Percentiles rank a stretch among this genome's conserved stretches.
Evolutionary conservation across 345 rosid genomes (phyloP).

Genomic region (Streptanthus diversifolius): DNA sequence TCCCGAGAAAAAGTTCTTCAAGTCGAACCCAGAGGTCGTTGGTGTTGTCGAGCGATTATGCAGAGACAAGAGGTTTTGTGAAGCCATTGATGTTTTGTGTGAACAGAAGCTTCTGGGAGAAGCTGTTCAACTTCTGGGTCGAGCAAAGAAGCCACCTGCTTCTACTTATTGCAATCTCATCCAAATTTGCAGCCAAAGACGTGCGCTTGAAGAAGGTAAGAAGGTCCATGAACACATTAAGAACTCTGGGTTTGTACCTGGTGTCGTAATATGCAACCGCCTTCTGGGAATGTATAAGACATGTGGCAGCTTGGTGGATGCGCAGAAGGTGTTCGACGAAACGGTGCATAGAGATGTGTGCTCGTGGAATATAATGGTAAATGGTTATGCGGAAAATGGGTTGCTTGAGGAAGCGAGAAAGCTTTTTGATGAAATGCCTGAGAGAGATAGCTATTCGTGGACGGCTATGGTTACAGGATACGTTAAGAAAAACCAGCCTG

Average conservation of each 20-base stretch:
- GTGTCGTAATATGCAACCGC: conserved; percentile 59
- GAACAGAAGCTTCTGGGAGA: conserved; percentile 47
- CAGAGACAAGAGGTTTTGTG: conserved; percentile 43
- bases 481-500: conserved; percentile 49
- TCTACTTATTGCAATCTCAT: conserved; percentile 61
- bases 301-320: conserved; percentile 49
- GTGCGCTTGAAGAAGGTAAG: conserved; percentile 51
- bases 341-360: conserved; percentile 67
- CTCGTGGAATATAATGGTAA: conserved; percentile 75
- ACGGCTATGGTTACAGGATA: conserved; percentile 80
- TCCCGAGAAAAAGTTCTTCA: conserved; percentile 42
- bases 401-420: conserved; percentile 51
- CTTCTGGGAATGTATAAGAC: conserved; percentile 67
- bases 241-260: conserved; percentile 60
- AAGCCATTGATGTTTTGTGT: conserved; percentile 65
- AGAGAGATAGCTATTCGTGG: conserved; percentile 84
- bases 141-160: conserved; percentile 50
- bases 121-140: conserved; percentile 55
- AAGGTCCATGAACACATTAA: conserved; percentile 54
- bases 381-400: conserved; percentile 55
- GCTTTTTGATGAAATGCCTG: conserved; percentile 77
- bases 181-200: conserved; percentile 47
- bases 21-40: conserved; percentile 29
- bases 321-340: conserved; percentile 57
- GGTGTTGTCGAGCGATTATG: conserved; percentile 42